Evolutionary conservation across 129 eudicot genomes (phyloP), one percentile per base, ranked within the genome.

Genomic region (Pittosporum tobira): DNA sequence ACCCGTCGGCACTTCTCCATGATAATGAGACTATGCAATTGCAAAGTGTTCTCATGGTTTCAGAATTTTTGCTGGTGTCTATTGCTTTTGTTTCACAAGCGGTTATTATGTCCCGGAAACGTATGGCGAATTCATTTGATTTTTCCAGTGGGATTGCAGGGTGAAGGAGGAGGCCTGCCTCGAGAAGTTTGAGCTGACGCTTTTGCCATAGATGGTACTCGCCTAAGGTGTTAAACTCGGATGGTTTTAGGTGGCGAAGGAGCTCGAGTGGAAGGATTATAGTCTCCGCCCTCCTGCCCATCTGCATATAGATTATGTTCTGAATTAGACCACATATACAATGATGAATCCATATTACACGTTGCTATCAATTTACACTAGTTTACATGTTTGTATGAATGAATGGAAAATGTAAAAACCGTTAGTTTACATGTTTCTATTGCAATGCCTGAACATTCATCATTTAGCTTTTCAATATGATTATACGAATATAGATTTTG

Each of bases 231-330:
- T 59, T 72, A 76, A 90, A 90, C 50, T 90, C 97, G 0, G 95
- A 78, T 13, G 87, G 89, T 40, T 90, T 90, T 16, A 90, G 65
- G 61, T 90, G 95, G 25, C 97, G 95, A 36, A 90, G 75, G 1
- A 90, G 83, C 76, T 90, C 97, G 7, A 90, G 61, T 1, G 97
- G 97, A 5, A 90, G 89, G 64, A 90, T 90, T 30, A 90, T 85
- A 0, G 97, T 90, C 77, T 90, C 97, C 18, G 94, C 94, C 11
- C 94, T 77, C 66, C 97, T 80, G 12, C 95, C 95, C 84, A 69
- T 85, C 95, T 90, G 70, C 16, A 19, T 7, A 34, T 53, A 22
- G 20, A 48, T 34, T 2, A 4, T 34, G 7, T 34, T 34, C 1
- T 8, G 10, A 34, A 34, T 34, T 34, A 34, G 6, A 7, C 38